These are phyloP conservation scores for Xylaria sp. DNA, from an alignment of 495 filamentous ascomycete genomes.

Conservation along the genomic window DNA sequence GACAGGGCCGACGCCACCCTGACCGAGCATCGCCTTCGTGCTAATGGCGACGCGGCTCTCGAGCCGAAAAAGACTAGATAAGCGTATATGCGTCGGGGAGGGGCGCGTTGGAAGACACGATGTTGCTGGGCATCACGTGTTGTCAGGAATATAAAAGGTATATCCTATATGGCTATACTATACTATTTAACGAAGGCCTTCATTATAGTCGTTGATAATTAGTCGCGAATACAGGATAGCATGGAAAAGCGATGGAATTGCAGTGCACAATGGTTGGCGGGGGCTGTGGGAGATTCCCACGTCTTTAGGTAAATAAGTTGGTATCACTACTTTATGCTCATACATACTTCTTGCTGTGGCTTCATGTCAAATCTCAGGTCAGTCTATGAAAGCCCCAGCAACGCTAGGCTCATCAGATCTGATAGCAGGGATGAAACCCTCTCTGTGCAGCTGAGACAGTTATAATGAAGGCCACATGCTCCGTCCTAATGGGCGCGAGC, in stretches of 20 bases:
- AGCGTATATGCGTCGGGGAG: too few species aligned
- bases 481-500: background rate
- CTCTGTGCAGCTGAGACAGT: background rate
- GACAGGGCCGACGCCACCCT: conserved; percentile 44
- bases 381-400: background rate
- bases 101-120: background rate
- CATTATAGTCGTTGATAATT: background rate
- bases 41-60: background rate
- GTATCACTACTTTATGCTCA: background rate
- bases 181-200: background rate
- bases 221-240: background rate
- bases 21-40: conserved; percentile 31
- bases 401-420: background rate
- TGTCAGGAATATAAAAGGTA: background rate
- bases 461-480: background rate
- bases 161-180: background rate
- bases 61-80: conserved; percentile 39
- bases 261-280: background rate
- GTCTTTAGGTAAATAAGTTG: background rate
- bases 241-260: background rate
- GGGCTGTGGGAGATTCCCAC: background rate
- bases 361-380: background rate
- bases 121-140: background rate
- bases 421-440: background rate
- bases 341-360: background rate